Evolutionary conservation across 2,329 filamentous ascomycete species (phyloP), one percentile per base, ranked within the genome.

Genomic region (Tolypocladium pustulatum): DNA sequence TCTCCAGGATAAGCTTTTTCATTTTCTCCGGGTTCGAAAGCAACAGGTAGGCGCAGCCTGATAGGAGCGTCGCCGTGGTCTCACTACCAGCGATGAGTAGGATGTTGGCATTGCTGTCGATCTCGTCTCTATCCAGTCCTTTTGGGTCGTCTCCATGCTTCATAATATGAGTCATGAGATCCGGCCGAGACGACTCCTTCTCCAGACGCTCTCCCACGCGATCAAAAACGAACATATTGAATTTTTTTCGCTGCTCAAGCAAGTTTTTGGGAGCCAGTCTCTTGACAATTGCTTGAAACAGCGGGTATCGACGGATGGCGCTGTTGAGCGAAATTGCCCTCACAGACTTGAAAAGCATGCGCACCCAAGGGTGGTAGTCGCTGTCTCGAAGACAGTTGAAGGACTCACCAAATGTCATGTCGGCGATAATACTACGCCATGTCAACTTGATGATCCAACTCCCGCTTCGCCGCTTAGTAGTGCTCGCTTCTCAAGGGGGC

Each of bases 1-100:
- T 49, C 62, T 79, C 76, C 1, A 67, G 32, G 6, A 64, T 66
- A 22, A 77, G 57, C 56, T 66, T 74, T 20, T 66, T n/a, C 15
- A 73, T 58, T 1, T 59, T 59, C 0, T 64, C 52, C 0, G 70
- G 71, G 55, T 73, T 71, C 17, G 54, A 64, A 2, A 68, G 60
- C 3, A 73, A 65, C 27, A 68, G 55, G 53, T 63, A 70, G 0
- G 65, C 63, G 1, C 60, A 61, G 12, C 67, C 69, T 6, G 61
- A 63, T 0, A 71, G 62, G 1, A 66, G 57, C 2, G 67, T 68
- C 2, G 68, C 68, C 15, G 68, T 70, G 3, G 68, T 71, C 57
- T 71, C 68, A 7, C 66, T 68, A 0, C 68, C 68, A 5, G 65
- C 67, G 20, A 68, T 46, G 27, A 70, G 62, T 38, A 69, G 55